phyloP scores from a whole-genome alignment of 495 filamentous ascomycete species.

The Astrothelium macrocarpum region DNA sequence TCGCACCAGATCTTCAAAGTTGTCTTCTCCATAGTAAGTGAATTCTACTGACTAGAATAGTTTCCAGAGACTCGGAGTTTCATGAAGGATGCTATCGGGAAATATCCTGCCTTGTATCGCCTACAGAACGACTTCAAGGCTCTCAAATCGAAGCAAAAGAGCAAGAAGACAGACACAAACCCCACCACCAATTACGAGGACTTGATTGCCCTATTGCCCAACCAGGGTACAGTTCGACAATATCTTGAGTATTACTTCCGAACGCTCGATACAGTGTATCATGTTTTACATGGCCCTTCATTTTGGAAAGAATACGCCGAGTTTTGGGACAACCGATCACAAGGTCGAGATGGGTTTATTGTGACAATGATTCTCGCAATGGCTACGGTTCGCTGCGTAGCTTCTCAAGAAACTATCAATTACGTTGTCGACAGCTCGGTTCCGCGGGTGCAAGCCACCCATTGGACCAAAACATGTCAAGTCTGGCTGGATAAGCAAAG shows the following conservation, averaged over 20 bases:
- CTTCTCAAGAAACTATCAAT: conserved; percentile 8
- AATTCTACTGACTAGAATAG: conserved; percentile 8
- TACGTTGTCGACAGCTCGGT: conserved; percentile 16
- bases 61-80: conserved; percentile 18
- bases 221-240: conserved; percentile 4
- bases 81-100: conserved; percentile 17
- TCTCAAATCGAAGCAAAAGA: conserved; percentile 12
- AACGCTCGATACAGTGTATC: conserved; percentile 19
- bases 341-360: conserved; percentile 9
- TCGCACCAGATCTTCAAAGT: not conserved
- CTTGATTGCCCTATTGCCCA: conserved; percentile 12
- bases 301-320: conserved; percentile 19
- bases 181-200: not conserved
- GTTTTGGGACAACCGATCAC: conserved; percentile 9
- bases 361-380: conserved; percentile 15
- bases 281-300: conserved; percentile 19
- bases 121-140: conserved; percentile 14
- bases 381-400: conserved; percentile 15
- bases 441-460: conserved; percentile 14
- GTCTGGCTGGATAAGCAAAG: conserved; percentile 19
- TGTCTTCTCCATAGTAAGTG: not conserved
- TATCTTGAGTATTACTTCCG: conserved; percentile 17
- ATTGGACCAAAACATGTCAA: conserved; percentile 15
- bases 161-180: not conserved
- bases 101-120: conserved; percentile 11